phyloP scores from a whole-genome alignment of 805 yeast genomes.

The Clavispora phyllophila region DNA sequence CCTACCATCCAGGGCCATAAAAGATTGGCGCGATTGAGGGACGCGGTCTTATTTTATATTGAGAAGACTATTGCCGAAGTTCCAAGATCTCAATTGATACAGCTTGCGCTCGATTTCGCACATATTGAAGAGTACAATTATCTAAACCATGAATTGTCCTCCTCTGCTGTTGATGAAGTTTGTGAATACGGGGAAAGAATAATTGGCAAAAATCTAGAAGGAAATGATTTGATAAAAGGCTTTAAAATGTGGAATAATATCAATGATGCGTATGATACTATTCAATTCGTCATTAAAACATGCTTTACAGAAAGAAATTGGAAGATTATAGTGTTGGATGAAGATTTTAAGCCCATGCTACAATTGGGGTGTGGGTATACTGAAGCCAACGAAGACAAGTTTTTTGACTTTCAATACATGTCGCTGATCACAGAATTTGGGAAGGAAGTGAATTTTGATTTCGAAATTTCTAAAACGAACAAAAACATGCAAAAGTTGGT shows the following conservation, averaged over 20 bases:
- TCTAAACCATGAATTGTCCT: neutral
- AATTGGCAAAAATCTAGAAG: neutral
- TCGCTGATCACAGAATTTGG: neutral
- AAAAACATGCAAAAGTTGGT: neutral
- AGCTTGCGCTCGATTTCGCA: conserved; percentile 1
- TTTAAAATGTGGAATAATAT: neutral
- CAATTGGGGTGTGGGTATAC: neutral
- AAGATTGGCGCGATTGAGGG: conserved; percentile 29
- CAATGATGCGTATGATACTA: conserved; percentile 3
- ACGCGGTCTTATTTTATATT: conserved; percentile 28
- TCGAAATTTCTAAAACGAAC: neutral
- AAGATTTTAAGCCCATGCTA: conserved; percentile 11
- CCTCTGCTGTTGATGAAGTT: conserved; percentile 1
- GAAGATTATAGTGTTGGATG: conserved; percentile 4
- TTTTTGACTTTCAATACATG: neutral
- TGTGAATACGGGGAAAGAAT: conserved; percentile 1
- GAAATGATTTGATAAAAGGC: neutral
- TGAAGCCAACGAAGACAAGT: neutral
- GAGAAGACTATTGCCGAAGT: neutral
- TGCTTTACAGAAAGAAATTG: conserved; percentile 45
- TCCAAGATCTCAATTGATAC: neutral
- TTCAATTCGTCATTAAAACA: conserved; percentile 35
- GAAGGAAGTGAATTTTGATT: neutral
- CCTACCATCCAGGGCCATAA: conserved; percentile 45
- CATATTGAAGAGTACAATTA: neutral